A percentile compares a stretch with the other conserved stretches of the same genome.
Evolutionary conservation across 352 stramenopile species (phyloP).

Genomic region (Phytophthora hybrid): DNA sequence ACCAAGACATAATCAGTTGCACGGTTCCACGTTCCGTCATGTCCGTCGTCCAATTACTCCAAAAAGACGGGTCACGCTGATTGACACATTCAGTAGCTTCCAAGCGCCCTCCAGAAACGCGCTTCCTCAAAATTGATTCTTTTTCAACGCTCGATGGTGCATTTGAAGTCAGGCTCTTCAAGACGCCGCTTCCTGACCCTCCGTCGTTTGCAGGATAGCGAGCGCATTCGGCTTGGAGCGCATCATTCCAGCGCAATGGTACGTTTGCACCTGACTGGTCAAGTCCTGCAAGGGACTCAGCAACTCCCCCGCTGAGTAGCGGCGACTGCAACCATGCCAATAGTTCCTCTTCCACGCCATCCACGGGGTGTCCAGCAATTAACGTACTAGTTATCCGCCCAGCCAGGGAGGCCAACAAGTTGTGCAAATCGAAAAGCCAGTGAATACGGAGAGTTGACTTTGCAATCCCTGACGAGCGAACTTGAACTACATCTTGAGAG

Average conservation of each 20-base stretch:
- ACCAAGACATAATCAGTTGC: slow-evolving; percentile 74
- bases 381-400: slow-evolving; percentile 74
- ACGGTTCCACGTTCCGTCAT: slow-evolving; percentile 67
- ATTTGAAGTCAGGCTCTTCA: slow-evolving; percentile 13
- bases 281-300: slow-evolving; percentile 12
- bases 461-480: slow-evolving; percentile 73
- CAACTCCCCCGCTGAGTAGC: slow-evolving; percentile 77
- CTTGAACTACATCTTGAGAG: slow-evolving; percentile 75
- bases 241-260: slow-evolving; percentile 48
- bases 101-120: slow-evolving; percentile 26
- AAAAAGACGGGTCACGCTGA: slow-evolving; percentile 61
- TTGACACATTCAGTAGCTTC: slow-evolving; percentile 25
- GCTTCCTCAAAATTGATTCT: slow-evolving; percentile 25
- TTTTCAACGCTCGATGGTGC: slow-evolving; percentile 14
- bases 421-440: slow-evolving; percentile 87
- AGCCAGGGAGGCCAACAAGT: slow-evolving; percentile 74
- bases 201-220: slow-evolving; percentile 33
- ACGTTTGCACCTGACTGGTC: slow-evolving; percentile 11
- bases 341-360: slow-evolving; percentile 84
- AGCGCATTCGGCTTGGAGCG: slow-evolving; percentile 43
- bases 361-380: slow-evolving; percentile 79
- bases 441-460: slow-evolving; percentile 84
- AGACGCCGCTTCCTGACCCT: slow-evolving; percentile 6
- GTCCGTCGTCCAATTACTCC: slow-evolving; percentile 61
- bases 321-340: slow-evolving; percentile 86